Conservation (phyloP, 2,329 filamentous ascomycete genomes). For the Hymenoscyphus repandus region DNA sequence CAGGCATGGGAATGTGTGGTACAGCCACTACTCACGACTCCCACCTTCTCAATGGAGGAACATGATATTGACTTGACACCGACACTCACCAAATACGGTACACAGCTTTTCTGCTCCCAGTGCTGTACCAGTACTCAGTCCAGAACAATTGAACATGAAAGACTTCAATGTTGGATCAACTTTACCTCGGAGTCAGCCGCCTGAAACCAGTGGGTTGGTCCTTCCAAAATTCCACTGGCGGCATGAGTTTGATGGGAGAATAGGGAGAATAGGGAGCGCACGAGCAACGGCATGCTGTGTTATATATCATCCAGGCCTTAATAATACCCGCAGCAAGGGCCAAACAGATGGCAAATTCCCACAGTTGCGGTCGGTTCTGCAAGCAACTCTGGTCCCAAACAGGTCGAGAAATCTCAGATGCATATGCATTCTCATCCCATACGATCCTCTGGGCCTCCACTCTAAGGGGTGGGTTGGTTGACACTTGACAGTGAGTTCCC, state of each 20-base stretch:
- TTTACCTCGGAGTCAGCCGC: no score
- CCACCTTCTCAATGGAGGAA: slow-evolving; percentile 15
- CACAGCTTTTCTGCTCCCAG: no score
- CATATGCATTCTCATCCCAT: slow-evolving; percentile 6
- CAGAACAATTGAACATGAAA: no score
- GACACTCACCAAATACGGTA: no score
- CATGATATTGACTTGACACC: slow-evolving; percentile 3
- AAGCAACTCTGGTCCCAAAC: background rate
- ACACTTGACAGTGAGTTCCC: no score
- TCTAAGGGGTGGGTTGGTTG: background rate
- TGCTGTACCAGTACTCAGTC: no score
- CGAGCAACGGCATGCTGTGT: slow-evolving; percentile 3
- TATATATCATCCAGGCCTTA: slow-evolving; percentile 17
- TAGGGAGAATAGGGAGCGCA: slow-evolving; percentile 5
- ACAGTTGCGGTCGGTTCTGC: no score
- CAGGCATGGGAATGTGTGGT: no score
- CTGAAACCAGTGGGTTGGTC: background rate
- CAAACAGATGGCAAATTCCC: slow-evolving; percentile 12
- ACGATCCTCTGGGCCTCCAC: background rate
- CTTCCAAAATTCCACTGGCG: no score
- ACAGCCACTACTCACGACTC: slow-evolving; percentile 5
- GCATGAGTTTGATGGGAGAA: background rate
- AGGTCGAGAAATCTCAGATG: slow-evolving; percentile 5
- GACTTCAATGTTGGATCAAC: no score
- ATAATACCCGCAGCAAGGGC: slow-evolving; percentile 12